These are phyloP conservation scores for Phytophthora fragariae DNA, from an alignment of 352 stramenopile species.

Conservation along the genomic window DNA sequence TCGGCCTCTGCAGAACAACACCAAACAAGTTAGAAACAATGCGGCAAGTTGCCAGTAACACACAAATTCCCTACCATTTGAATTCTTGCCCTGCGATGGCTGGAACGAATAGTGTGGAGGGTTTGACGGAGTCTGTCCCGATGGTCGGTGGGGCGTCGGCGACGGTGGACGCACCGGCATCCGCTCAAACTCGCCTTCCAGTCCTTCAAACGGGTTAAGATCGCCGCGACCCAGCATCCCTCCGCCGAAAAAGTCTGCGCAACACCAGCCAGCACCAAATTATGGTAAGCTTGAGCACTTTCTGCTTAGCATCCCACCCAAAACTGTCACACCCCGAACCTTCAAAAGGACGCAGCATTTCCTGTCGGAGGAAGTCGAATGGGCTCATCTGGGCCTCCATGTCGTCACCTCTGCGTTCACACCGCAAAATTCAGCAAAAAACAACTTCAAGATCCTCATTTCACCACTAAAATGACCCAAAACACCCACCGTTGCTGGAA, in stretches of 20 bases:
- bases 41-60: not conserved
- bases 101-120: conserved; percentile 85
- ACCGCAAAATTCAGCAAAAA: conserved; percentile 3
- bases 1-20: conserved; percentile 24
- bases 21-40: conserved; percentile 1
- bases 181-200: conserved; percentile 73
- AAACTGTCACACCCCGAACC: conserved; percentile 29
- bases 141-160: conserved; percentile 47
- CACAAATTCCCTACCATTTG: conserved; percentile 36
- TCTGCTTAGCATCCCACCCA: not conserved
- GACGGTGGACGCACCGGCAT: conserved; percentile 62
- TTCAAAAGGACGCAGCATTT: conserved; percentile 86
- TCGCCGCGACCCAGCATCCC: conserved; percentile 43
- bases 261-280: not conserved
- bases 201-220: conserved; percentile 60
- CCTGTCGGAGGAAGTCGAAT: conserved; percentile 82
- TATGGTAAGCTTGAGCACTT: not conserved
- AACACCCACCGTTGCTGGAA: conserved; percentile 62
- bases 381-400: conserved; percentile 83
- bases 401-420: conserved; percentile 60
- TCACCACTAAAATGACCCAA: not conserved
- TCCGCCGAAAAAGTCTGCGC: conserved; percentile 67
- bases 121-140: conserved; percentile 53
- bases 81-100: conserved; percentile 45
- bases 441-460: not conserved